These are phyloP conservation scores for Eimeria necatrix DNA, from an alignment of 169 alveolate genomes.

Conservation along the genomic window DNA sequence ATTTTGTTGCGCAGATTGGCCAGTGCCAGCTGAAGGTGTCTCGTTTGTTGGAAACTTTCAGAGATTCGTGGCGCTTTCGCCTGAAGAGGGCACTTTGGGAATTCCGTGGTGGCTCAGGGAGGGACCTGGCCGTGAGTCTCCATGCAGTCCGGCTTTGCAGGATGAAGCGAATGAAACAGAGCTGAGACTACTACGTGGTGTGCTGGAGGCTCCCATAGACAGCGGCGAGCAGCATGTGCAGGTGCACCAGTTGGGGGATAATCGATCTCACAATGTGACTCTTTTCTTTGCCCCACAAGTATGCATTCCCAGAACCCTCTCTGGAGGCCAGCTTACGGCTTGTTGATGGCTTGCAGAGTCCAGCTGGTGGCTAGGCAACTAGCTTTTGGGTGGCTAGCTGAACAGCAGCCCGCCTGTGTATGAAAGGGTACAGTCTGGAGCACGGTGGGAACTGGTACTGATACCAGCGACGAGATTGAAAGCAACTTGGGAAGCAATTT, in stretches of 20 bases:
- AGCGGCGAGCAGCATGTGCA: background rate
- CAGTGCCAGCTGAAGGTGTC: too few relatives aligned
- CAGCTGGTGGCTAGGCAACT: background rate
- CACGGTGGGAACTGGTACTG: too few relatives aligned
- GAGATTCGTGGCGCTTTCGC: background rate
- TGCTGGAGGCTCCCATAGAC: slow-evolving; percentile 23
- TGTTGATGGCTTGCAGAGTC: background rate
- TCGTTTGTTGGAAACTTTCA: background rate
- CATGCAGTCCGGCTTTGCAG: background rate
- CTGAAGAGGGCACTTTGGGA: background rate
- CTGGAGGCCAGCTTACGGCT: background rate
- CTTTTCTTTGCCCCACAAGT: slow-evolving; percentile 53
- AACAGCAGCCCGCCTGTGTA: too few relatives aligned
- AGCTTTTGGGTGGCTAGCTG: too few relatives aligned
- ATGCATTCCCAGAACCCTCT: background rate
- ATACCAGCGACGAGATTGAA: too few relatives aligned
- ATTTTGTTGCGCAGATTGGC: background rate
- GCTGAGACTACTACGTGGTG: background rate
- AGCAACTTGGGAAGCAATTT: too few relatives aligned
- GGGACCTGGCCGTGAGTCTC: background rate
- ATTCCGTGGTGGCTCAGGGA: background rate
- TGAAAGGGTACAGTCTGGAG: too few relatives aligned
- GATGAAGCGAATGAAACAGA: background rate
- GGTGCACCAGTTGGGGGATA: background rate
- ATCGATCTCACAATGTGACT: background rate